Conservation (phyloP, 2,329 filamentous ascomycete species). For the Parascedosporium putredinis region DNA sequence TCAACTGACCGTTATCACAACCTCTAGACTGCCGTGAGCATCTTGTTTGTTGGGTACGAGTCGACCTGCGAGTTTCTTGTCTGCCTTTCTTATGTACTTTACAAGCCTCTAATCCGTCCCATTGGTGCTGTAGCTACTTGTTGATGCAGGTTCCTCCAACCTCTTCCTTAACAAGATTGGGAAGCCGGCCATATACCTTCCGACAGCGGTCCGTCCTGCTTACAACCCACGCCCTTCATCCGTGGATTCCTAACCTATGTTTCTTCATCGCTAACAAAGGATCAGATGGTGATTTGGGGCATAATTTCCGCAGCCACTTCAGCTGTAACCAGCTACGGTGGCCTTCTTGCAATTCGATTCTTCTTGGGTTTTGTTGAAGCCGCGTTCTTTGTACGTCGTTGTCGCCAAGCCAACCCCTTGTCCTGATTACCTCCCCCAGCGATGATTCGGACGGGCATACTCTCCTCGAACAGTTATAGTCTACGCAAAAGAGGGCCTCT, state of each 20-base stretch:
- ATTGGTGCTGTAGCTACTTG: conserved; percentile 25
- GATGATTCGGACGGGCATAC: too few species aligned
- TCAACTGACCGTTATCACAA: too few species aligned
- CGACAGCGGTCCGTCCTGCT: not conserved
- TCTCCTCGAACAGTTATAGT: not conserved
- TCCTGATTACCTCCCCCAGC: not conserved
- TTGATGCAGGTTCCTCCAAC: conserved; percentile 31
- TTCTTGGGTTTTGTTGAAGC: conserved; percentile 28
- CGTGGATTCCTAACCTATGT: too few species aligned
- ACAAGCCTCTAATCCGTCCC: not conserved
- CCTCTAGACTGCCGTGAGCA: conserved; percentile 33
- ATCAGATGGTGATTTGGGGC: conserved; percentile 32
- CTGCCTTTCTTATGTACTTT: not conserved
- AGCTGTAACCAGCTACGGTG: conserved; percentile 22
- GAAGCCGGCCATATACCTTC: conserved; percentile 26
- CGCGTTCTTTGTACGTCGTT: conserved; percentile 6
- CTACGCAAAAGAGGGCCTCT: not conserved
- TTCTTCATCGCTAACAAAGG: too few species aligned
- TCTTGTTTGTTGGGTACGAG: conserved; percentile 37
- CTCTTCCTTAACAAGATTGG: conserved; percentile 31
- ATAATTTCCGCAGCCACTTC: conserved; percentile 26
- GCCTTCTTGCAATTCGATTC: conserved; percentile 25
- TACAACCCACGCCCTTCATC: too few species aligned
- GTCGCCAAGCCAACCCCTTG: not conserved
- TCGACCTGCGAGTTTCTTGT: not conserved